These are phyloP conservation scores for Fusarium staphyleae DNA, from an alignment of 2,329 filamentous ascomycete species.

Conservation along the genomic window DNA sequence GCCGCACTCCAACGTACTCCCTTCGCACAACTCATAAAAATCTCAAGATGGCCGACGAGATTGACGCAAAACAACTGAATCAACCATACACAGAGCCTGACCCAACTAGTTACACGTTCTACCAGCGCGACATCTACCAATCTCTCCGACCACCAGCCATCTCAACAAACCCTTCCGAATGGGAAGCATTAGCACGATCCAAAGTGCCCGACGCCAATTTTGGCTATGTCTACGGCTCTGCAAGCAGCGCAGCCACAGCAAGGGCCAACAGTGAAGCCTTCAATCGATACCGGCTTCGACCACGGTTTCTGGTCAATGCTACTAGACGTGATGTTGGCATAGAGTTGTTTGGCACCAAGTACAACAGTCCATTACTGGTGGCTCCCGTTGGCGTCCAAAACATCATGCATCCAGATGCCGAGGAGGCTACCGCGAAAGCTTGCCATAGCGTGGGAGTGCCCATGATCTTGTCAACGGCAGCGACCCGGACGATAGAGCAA, in stretches of 20 bases:
- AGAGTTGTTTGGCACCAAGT: conserved; percentile 59
- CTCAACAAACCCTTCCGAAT: conserved; percentile 33
- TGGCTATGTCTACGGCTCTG: conserved; percentile 69
- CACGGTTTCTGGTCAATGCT: conserved; percentile 57
- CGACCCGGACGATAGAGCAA: conserved; percentile 69
- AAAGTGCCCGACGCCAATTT: conserved; percentile 46
- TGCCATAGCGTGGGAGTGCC: conserved; percentile 68
- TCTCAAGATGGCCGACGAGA: conserved; percentile 1
- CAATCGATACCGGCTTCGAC: conserved; percentile 59
- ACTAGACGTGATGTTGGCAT: conserved; percentile 57
- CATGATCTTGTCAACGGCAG: conserved; percentile 72
- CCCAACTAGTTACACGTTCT: conserved; percentile 29
- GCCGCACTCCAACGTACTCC: too few species aligned
- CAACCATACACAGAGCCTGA: conserved; percentile 23
- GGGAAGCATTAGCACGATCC: conserved; percentile 31
- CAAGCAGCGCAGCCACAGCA: conserved; percentile 67
- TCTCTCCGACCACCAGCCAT: conserved; percentile 31
- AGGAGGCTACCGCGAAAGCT: conserved; percentile 68
- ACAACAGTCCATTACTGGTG: conserved; percentile 59
- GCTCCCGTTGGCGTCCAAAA: conserved; percentile 74
- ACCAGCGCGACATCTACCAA: conserved; percentile 37
- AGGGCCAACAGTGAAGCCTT: conserved; percentile 66
- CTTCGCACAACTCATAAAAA: background rate
- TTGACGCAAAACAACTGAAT: conserved; percentile 13
- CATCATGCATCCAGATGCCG: conserved; percentile 70